Base-by-base conservation (phyloP, 805 yeast species). In the Osmozyma mogii region DNA sequence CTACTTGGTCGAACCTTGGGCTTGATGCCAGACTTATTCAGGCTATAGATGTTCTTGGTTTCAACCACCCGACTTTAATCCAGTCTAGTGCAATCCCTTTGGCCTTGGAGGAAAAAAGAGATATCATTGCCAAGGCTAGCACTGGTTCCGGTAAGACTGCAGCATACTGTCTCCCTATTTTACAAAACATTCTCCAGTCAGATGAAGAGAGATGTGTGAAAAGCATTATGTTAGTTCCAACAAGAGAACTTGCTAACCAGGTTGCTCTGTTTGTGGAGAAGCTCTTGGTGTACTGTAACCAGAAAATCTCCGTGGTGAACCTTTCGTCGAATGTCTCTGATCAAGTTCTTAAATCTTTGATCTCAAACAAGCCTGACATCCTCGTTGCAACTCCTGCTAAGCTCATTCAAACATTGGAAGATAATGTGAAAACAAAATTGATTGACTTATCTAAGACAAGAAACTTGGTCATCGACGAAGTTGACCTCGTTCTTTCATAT, bases 131-230 rank as follows among this genome's bases (percentile, higher is more conserved):
- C 22, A 78, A 83, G 50, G 96, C 97, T 5, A 76, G 84, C 15
- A 89, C 98, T 0, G 98, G 98, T 4, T 82, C 95, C 6, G 97
- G 97, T 41, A 89, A 89, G 56, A 89, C 97, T 0, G 83, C 84
- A 8, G 94, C 96, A 1, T 89, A 89, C 51, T 58, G 80, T 39
- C 70, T 89, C 28, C 98, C 98, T 5, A 78, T 92, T 11, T 54
- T 92, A 23, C 94, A 92, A 53, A 70, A 76, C 23, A 71, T 92
- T 23, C 14, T 22, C 6, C 14, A 6, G 15, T 6, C 7, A 11
- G 15, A 5, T 6, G 15, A 7, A 8, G 21, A 8, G 8, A 8
- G 21, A 8, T 18, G 21, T 18, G n/a, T n/a, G n/a, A 66, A 70
- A 36, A 76, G 84, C 27, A 72, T 92, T 17, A 70, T 92, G 17